These are phyloP conservation scores for Fusarium sp. DNA, from an alignment of 2,329 filamentous ascomycete genomes.

Conservation along the genomic window DNA sequence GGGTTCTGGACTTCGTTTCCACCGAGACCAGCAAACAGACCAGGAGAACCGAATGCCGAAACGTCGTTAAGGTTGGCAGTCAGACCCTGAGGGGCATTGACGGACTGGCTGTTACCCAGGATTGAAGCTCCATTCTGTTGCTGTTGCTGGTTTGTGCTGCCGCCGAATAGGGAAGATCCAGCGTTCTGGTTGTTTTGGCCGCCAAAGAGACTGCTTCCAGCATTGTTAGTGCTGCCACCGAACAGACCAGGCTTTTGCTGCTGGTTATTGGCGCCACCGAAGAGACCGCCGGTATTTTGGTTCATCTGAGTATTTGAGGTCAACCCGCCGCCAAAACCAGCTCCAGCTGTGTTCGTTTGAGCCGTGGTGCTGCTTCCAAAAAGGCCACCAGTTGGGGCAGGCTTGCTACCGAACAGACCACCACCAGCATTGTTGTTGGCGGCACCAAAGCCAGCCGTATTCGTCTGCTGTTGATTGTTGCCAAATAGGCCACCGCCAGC, in stretches of 20 bases:
- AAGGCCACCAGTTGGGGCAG: conserved; percentile 50
- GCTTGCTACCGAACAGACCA: conserved; percentile 54
- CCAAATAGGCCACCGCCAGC: conserved; percentile 55
- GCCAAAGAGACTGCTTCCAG: conserved; percentile 65
- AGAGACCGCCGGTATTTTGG: conserved; percentile 57
- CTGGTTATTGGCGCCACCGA: conserved; percentile 54
- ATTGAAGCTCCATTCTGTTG: conserved; percentile 64
- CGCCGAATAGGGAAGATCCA: conserved; percentile 56
- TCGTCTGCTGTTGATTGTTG: conserved; percentile 46
- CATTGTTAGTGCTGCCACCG: conserved; percentile 55
- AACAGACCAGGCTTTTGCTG: conserved; percentile 61
- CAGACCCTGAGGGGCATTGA: conserved; percentile 69
- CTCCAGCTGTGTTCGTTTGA: conserved; percentile 49
- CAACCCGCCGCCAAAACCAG: conserved; percentile 56
- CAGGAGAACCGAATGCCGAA: conserved; percentile 90
- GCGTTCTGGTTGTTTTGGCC: conserved; percentile 56
- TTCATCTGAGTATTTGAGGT: conserved; percentile 49
- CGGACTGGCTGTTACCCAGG: conserved; percentile 62
- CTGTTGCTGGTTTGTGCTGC: conserved; percentile 59
- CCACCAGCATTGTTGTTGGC: conserved; percentile 46
- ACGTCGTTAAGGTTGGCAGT: conserved; percentile 83
- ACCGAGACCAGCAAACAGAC: conserved; percentile 81
- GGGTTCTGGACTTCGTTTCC: conserved; percentile 73
- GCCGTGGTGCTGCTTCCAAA: conserved; percentile 51
- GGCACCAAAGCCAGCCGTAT: conserved; percentile 47